These are phyloP conservation scores for Trypanosoma scelopori DNA, from an alignment of 208 protist species.

Conservation along the genomic window DNA sequence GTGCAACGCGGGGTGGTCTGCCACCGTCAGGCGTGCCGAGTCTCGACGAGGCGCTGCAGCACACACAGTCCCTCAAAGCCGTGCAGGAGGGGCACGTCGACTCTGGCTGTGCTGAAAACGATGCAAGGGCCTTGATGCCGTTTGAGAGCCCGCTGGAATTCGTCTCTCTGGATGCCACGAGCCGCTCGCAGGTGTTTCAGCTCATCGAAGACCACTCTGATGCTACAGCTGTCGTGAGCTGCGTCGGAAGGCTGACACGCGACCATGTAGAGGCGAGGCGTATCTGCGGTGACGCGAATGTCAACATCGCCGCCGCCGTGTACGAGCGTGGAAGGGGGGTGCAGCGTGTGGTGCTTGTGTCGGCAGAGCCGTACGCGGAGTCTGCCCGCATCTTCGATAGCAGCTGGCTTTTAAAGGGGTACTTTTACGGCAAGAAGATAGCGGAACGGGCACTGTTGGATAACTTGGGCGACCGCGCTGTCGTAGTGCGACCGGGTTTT, in stretches of 20 bases:
- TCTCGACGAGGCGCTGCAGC: neutral
- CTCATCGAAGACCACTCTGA: conserved; percentile 82
- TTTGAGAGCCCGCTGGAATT: conserved; percentile 52
- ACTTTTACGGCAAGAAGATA: conserved; percentile 80
- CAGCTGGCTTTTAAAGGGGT: conserved; percentile 67
- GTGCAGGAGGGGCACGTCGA: neutral
- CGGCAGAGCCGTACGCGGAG: conserved; percentile 55
- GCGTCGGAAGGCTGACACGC: conserved; percentile 62
- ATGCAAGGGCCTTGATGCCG: conserved; percentile 22
- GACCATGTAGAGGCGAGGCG: conserved; percentile 66
- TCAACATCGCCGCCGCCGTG: conserved; percentile 75
- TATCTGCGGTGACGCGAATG: conserved; percentile 74
- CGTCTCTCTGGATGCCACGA: conserved; percentile 67
- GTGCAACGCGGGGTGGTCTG: conserved; percentile 59
- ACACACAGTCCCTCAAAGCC: neutral
- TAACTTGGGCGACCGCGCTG: conserved; percentile 47
- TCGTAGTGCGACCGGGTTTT: conserved; percentile 73
- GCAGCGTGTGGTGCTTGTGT: conserved; percentile 72
- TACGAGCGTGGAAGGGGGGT: conserved; percentile 38
- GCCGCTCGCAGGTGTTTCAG: conserved; percentile 63
- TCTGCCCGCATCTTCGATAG: conserved; percentile 33
- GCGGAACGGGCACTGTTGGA: conserved; percentile 71
- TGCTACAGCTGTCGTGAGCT: conserved; percentile 62
- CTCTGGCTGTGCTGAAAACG: conserved; percentile 18
- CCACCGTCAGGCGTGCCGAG: conserved; percentile 39